A percentile compares a stretch with the other conserved stretches of the same genome.
phyloP scores from a whole-genome alignment of 495 filamentous ascomycete species.

The Hyaloscypha variabilis region DNA sequence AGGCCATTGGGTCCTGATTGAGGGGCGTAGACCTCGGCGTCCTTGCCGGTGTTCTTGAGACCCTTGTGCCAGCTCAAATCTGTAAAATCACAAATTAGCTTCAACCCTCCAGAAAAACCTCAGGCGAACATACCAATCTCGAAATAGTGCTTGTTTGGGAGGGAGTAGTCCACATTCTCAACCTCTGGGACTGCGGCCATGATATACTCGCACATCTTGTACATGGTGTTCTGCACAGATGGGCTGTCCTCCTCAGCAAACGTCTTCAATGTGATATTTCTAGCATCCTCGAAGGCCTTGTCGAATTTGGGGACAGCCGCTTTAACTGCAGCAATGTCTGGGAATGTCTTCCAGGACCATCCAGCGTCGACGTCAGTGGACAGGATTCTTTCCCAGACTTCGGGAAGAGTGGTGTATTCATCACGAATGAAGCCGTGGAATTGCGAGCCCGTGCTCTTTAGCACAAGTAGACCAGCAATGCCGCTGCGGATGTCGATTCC shows the following conservation, averaged over 20 bases:
- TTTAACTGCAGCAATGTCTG: constrained; percentile 67
- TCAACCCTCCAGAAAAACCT: not conserved
- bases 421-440: constrained; percentile 94
- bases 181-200: constrained; percentile 72
- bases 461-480: constrained; percentile 77
- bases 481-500: constrained; percentile 71
- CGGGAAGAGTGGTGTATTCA: constrained; percentile 86
- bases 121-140: constrained; percentile 73
- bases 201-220: constrained; percentile 94
- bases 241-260: constrained; percentile 93
- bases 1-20: constrained; percentile 92
- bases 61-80: constrained; percentile 98
- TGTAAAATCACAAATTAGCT: constrained; percentile 35
- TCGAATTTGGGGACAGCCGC: constrained; percentile 69
- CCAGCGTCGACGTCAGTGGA: constrained; percentile 86
- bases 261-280: constrained; percentile 82
- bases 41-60: constrained; percentile 92
- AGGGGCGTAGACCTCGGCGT: constrained; percentile 94
- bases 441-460: constrained; percentile 96
- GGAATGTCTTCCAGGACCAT: constrained; percentile 83
- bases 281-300: constrained; percentile 71
- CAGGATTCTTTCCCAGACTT: constrained; percentile 93
- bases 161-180: constrained; percentile 73
- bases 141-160: constrained; percentile 99
- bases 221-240: constrained; percentile 97